Evolutionary conservation across 2,329 filamentous ascomycete genomes (phyloP), one percentile per base, ranked within the genome.

Genomic region (Elsinoe necatrix): DNA sequence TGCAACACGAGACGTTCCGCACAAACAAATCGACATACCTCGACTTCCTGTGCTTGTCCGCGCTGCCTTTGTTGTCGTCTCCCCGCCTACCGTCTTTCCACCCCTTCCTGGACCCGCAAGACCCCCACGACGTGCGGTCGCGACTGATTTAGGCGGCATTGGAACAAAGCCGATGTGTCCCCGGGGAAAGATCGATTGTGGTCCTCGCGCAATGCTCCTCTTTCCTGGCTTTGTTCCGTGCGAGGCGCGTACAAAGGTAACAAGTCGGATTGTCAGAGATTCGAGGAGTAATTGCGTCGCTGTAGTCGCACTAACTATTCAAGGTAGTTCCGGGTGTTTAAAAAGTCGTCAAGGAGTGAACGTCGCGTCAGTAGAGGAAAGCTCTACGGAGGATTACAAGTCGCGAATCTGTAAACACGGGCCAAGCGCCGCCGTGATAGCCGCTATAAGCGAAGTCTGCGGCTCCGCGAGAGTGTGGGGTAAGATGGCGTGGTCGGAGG

Each of bases 41-140:
- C 11, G 16, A n/a, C 29, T n/a, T 7, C 48, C 31, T 52, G 31
- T 39, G 18, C 48, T 52, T 3, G 8, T 18, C 14, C 48, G n/a
- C n/a, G 48, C 16, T 4, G 29, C 18, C 31, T 52, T 52, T 4
- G 31, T 39, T 35, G 31, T 29, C 9, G n/a, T 14, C 35, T 58
- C 55, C 12, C 56, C 50, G 7, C 35, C 56, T 23, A 31, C 34
- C 6, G 56, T 58, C 45, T 58, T 55, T 12, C 51, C 56, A 8
- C 56, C 51, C n/a, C 27, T 47, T 23, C 39, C 37, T 25, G 6
- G 2, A 20, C 34, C 29, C 12, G n/a, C 20, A 16, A 5, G 21
- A 31, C 43, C 43, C 12, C 43, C 43, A 3, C 43, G 16, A 6
- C 43, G 20, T 21, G 43, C 23, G 6, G 8, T 20, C 20, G 7